A percentile compares a stretch with the other conserved stretches of the same genome.
Evolutionary conservation across 148 eudicot species (phyloP).

Genomic region (Chenopodium formosanum): DNA sequence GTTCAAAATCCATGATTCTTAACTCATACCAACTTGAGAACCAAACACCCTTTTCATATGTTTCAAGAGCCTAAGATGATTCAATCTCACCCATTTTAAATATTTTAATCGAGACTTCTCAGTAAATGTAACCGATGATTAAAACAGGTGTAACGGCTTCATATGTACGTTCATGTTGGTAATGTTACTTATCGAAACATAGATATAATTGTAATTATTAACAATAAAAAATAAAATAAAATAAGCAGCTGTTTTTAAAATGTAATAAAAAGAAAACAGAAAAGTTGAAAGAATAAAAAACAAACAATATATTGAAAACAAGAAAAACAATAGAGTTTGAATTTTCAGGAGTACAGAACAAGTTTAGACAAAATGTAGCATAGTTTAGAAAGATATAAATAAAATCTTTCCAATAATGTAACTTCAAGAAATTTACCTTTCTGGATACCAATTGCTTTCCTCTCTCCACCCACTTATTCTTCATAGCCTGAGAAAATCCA

Average conservation of each 20-base stretch:
- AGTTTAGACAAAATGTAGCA: not conserved
- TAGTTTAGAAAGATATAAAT: not conserved
- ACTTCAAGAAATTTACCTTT: conserved; percentile 40
- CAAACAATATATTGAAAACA: not conserved
- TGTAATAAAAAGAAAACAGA: not conserved
- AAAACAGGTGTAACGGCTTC: too few species aligned
- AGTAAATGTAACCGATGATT: not conserved
- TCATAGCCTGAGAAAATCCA: conserved; percentile 64
- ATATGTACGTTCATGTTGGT: too few species aligned
- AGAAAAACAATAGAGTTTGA: not conserved
- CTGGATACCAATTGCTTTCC: conserved; percentile 55
- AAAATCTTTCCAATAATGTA: not conserved
- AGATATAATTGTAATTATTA: too few species aligned
- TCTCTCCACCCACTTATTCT: conserved; percentile 82
- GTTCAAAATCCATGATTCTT: too few species aligned
- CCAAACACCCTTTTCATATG: not conserved
- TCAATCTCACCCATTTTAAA: not conserved
- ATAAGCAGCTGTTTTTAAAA: too few species aligned
- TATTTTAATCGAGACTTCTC: not conserved
- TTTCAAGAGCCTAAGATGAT: not conserved
- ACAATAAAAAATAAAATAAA: too few species aligned
- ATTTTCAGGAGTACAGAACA: not conserved
- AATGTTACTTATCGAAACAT: too few species aligned
- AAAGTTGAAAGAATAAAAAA: not conserved
- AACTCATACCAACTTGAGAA: too few species aligned